Evolutionary conservation across 139 green algal species (phyloP).

Genomic region (Diplosphaera chodatii): DNA sequence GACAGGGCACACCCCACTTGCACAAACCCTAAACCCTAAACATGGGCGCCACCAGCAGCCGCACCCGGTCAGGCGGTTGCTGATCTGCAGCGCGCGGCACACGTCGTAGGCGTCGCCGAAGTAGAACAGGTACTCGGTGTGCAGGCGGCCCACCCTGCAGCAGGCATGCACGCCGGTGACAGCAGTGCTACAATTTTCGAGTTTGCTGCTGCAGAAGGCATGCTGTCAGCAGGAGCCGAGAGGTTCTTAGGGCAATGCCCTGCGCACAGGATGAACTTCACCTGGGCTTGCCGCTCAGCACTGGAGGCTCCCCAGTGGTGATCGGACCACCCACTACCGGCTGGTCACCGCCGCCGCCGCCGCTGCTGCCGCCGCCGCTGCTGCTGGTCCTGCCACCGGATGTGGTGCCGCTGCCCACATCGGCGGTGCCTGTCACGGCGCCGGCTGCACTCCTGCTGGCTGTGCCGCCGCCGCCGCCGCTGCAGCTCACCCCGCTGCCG

Average conservation of each 20-base stretch:
- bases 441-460: too few species aligned
- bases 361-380: constrained; percentile 1
- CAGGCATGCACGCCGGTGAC: too few species aligned
- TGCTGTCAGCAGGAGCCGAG: too few species aligned
- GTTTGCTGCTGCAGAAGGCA: too few species aligned
- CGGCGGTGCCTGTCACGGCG: background rate
- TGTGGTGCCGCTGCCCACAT: background rate
- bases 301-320: too few species aligned
- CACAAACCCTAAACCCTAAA: background rate
- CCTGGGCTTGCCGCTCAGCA: background rate
- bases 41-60: background rate
- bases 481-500: too few species aligned
- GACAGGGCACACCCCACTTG: background rate
- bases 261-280: too few species aligned
- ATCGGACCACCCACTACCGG: too few species aligned
- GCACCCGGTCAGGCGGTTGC: constrained; percentile 41
- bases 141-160: too few species aligned
- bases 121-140: constrained; percentile 15
- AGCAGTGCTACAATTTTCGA: too few species aligned
- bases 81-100: constrained; percentile 24
- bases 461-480: too few species aligned
- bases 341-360: background rate
- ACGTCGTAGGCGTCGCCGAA: constrained; percentile 27
- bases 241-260: too few species aligned
- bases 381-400: background rate